Evolutionary conservation across 139 green algal species (phyloP), one percentile per base, ranked within the genome.

Genomic region (Chlorella sp.): DNA sequence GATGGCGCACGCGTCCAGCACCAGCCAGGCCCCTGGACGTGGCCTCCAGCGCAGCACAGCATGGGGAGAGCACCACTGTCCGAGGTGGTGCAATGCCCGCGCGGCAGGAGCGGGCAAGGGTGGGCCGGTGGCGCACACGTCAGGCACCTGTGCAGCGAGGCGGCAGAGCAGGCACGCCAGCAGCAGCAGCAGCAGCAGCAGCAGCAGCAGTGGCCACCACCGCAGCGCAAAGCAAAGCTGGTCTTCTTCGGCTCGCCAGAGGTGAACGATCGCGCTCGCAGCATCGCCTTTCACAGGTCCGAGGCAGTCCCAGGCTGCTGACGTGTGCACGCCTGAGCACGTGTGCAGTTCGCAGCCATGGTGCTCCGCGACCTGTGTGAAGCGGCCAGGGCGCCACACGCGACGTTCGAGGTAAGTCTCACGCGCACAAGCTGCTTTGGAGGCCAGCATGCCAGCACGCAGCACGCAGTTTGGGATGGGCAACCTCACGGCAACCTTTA

Each of bases 401-500:
- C 82, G 0, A 69, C 20, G 0, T 96, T 93, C 72, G 86, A 96
- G 79, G 62, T 36, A n/a, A 5, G 29, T 14, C 5, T 64, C 24
- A 10, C 23, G 26, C n/a, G 59, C 59, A 27, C 59, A 64, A 64
- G 4, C 24, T 31, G 59, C n/a, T 27, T 32, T n/a, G 4, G 59
- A 10, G 23, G 26, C 75, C 96, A 5, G 73, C 84, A 20, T 83
- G 85, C 5, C 89, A 97, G 29, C 87, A 96, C 0, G 87, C 83
- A 20, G 91, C 95, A 74, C 92, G 91, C 2, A 83, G 79, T 29
- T n/a, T n/a, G n/a, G n/a, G n/a, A 84, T 86, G 66, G 86, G 84
- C 20, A 84, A 76, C 30, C 86, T 27, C 14, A 64, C 26, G 59
- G n/a, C 62, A 49, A 64, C 4, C 20, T 30, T 64, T 10, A 30